Base-by-base conservation (phyloP, 768 basidiomycete species). In the Jaapia argillacea region DNA sequence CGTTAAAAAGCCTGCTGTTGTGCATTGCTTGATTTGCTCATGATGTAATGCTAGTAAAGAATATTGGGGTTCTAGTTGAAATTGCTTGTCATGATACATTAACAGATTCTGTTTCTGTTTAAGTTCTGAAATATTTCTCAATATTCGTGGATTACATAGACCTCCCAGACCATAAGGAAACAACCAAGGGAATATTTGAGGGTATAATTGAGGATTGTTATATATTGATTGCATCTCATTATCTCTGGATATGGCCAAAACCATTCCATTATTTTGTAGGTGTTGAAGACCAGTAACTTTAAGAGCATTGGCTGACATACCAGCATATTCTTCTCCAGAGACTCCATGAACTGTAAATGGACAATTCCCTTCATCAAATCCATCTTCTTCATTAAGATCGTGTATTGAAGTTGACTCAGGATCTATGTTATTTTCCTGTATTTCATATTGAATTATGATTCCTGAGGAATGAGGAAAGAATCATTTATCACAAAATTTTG, bases 201-300 rank as follows among this genome's bases (percentile, higher is more conserved):
- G 51, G 40, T 39, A 53, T 2, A 50, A 40, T 24, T 38, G 20
- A 7, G 49, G 49, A 41, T 50, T 46, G 20, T 50, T 7, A 38
- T 48, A 53, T 6, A 48, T 48, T 4, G 44, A 43, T 36, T 46
- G 38, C 1, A 44, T 45, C 21, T 38, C n/a, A 3, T 26, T 16
- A 13, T 21, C 40, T 12, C 36, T 41, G 3, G 46, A 45, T n/a
- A 41, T 36, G 3, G 16, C 43, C 6, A 49, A 22, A 2, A 41
- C 46, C 13, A 21, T 31, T 6, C 40, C 36, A 24, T 40, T 39
- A 7, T 6, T 13, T 6, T 31, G 21, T 4, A 53, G 40, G 26
- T 53, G 36, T 21, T 51, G 24, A 1, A 62, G 22, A 0, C 64
- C 64, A 10, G 46, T 41, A 0, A 48, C 51, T 58, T 1, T 56